A percentile compares a stretch with the other conserved stretches of the same genome.
Conservation (phyloP, 352 stramenopile genomes). For the Peronospora destructor region DNA sequence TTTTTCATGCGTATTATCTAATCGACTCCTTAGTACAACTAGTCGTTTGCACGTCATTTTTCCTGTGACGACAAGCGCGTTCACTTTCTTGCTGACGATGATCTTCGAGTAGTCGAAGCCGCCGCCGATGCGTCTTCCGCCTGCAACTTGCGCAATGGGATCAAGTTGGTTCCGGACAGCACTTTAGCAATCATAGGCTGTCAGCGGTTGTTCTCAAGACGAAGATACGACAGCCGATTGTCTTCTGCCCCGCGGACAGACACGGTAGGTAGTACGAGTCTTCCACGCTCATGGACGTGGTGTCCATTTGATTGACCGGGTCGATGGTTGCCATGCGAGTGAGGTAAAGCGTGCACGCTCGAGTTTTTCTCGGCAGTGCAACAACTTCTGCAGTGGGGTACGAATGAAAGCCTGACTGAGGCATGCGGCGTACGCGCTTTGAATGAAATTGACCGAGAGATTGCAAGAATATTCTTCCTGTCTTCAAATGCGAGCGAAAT, state of each 20-base stretch:
- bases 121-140: conserved; percentile 16
- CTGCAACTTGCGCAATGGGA: conserved; percentile 45
- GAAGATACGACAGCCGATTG: conserved; percentile 75
- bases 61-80: conserved; percentile 26
- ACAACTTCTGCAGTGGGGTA: conserved; percentile 68
- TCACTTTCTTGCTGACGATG: too few relatives aligned
- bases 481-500: conserved; percentile 43
- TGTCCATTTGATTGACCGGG: conserved; percentile 9
- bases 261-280: conserved; percentile 65
- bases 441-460: conserved; percentile 69
- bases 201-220: conserved; percentile 89
- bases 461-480: conserved; percentile 78
- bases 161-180: conserved; percentile 51
- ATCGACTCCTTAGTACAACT: conserved; percentile 25
- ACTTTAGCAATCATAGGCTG: conserved; percentile 82
- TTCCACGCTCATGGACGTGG: conserved; percentile 64
- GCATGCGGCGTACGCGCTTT: conserved; percentile 44
- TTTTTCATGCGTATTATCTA: conserved; percentile 30
- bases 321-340: conserved; percentile 20
- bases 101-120: conserved; percentile 28
- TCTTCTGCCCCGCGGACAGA: conserved; percentile 42
- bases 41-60: conserved; percentile 17
- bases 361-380: conserved; percentile 39
- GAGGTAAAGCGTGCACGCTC: conserved; percentile 61
- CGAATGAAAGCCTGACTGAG: conserved; percentile 5